A percentile compares a stretch with the other conserved stretches of the same genome.
Conservation (phyloP, 1,284 basidiomycete genomes). For the Rhodotorula sp. region DNA sequence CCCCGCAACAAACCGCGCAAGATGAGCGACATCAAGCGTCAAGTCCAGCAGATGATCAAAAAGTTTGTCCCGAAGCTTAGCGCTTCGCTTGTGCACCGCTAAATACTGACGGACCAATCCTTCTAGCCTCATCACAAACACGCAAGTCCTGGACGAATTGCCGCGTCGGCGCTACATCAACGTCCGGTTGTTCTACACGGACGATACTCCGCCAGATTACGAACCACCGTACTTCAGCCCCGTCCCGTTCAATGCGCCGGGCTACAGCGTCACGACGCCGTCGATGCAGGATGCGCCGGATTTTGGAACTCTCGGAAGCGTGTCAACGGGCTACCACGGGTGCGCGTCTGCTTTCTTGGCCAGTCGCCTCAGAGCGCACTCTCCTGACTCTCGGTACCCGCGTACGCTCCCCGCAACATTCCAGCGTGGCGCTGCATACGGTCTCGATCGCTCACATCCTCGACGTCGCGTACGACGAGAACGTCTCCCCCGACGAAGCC, state of each 20-base stretch:
- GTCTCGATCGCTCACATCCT: slow-evolving; percentile 40
- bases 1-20: slow-evolving; percentile 9
- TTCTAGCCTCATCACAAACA: slow-evolving; percentile 66
- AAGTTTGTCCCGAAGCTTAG: slow-evolving; percentile 14
- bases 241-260: slow-evolving; percentile 8
- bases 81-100: neutral
- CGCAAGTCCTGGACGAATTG: slow-evolving; percentile 69
- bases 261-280: slow-evolving; percentile 20
- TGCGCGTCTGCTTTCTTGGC: neutral
- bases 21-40: slow-evolving; percentile 29
- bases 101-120: neutral
- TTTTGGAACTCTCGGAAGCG: slow-evolving; percentile 17
- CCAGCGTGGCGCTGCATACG: slow-evolving; percentile 27
- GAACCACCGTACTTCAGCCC: slow-evolving; percentile 34
- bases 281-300: slow-evolving; percentile 26
- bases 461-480: slow-evolving; percentile 34
- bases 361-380: neutral
- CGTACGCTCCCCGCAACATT: neutral
- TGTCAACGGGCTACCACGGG: slow-evolving; percentile 36
- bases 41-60: slow-evolving; percentile 38
- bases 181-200: slow-evolving; percentile 77
- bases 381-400: too few species aligned
- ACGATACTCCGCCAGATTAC: slow-evolving; percentile 60
- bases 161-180: slow-evolving; percentile 73
- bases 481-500: slow-evolving; percentile 22